Conservation (phyloP, 2,329 filamentous ascomycete species). For the Fusarium incarnatum region DNA sequence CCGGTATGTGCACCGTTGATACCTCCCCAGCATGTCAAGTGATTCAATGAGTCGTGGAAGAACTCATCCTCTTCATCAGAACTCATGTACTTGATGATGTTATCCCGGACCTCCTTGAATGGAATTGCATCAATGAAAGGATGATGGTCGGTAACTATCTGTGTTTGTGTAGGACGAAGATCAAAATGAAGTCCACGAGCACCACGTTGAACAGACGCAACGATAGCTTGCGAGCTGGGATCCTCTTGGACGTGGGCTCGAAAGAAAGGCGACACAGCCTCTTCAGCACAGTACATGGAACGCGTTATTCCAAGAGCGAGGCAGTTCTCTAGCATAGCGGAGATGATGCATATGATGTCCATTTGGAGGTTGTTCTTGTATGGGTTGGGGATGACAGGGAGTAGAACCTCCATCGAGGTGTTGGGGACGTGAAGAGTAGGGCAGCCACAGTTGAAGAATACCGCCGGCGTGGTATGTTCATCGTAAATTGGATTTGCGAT, state of each 20-base stretch:
- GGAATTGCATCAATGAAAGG: constrained; percentile 47
- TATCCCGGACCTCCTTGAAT: constrained; percentile 45
- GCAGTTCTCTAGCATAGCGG: constrained; percentile 44
- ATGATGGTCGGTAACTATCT: constrained; percentile 43
- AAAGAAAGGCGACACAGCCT: constrained; percentile 44
- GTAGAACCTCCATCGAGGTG: constrained; percentile 30
- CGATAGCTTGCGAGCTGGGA: constrained; percentile 22
- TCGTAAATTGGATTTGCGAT: constrained; percentile 8
- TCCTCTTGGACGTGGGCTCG: constrained; percentile 30
- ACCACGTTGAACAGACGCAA: constrained; percentile 37
- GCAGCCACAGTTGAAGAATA: constrained; percentile 45
- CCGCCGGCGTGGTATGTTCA: constrained; percentile 2
- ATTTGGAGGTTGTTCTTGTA: constrained; percentile 46
- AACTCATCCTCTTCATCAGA: constrained; percentile 46
- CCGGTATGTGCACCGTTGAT: constrained; percentile 42
- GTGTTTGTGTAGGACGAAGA: constrained; percentile 43
- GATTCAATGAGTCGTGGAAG: constrained; percentile 47
- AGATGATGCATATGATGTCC: constrained; percentile 43
- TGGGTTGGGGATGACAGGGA: constrained; percentile 42
- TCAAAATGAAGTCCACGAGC: constrained; percentile 43
- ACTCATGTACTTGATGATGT: constrained; percentile 41
- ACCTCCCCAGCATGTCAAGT: constrained; percentile 48
- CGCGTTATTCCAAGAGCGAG: constrained; percentile 43
- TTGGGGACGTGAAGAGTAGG: constrained; percentile 43
- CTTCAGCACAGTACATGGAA: constrained; percentile 43